Base-by-base conservation (phyloP, 352 stramenopile genomes). In the Globisporangium iwayamae region DNA sequence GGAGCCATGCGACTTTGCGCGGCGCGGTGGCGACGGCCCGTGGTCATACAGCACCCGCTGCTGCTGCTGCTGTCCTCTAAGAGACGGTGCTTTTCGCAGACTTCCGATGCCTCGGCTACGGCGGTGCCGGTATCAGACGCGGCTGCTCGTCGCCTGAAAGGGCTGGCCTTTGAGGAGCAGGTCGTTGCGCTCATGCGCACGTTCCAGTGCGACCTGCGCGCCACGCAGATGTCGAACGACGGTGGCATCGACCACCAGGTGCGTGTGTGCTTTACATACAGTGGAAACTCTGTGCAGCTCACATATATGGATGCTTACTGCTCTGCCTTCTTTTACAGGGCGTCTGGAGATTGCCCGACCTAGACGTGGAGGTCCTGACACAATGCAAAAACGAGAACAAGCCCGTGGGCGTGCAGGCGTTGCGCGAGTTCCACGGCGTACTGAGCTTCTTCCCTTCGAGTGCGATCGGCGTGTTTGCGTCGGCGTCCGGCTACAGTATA, bases 351-450 rank as follows among this genome's bases (percentile, higher is more conserved):
- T 58, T 94, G 9, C 85, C 83, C 3, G 85, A 92, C 53, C 56
- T 76, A 50, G 62, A 78, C 10, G 67, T 94, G 18, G 76, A 88
- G 7, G 70, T 94, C 46, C 79, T 90, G 60, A 92, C 85, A 16
- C 85, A 94, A 62, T 94, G 85, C 75, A 94, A 94, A 73, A 83
- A 89, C 63, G 81, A 91, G 62, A 71, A 67, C 52, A 89, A 88
- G 39, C 79, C 83, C 3, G 83, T 91, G 2, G 74, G 83, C 51
- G 80, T 92, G 39, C 72, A 89, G 22, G 70, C 87, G 53, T 60
- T 94, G 47, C 79, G 85, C 32, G 85, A 87, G 62, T 92, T 94
- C 65, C 76, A 92, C 38, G 85, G 85, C n/a, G 81, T 89, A 34
- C 56, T 92, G 45, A 75, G 60, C 41, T 73, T 81, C 32, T 78